Conservation (phyloP, 176 grass and related monocot species). For the Cocos nucifera region DNA sequence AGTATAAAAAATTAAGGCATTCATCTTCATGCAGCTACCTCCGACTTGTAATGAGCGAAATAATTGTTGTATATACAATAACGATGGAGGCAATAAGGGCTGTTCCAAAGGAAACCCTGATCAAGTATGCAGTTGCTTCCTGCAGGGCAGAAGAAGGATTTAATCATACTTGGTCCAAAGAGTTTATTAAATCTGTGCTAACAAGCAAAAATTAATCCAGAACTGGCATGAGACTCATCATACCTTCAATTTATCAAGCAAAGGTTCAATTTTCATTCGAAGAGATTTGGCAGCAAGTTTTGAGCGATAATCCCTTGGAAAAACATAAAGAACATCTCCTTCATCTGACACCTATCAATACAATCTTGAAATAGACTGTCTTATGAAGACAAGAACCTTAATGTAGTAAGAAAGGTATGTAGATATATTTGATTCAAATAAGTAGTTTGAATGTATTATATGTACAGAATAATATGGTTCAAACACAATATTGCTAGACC, state of each 20-base stretch:
- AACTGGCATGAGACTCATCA: not conserved
- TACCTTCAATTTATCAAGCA: slow-evolving; percentile 82
- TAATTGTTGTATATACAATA: slow-evolving; percentile 90
- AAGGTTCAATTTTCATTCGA: slow-evolving; percentile 69
- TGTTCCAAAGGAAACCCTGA: slow-evolving; percentile 87
- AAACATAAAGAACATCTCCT: slow-evolving; percentile 88
- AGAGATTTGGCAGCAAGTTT: slow-evolving; percentile 85
- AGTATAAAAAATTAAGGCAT: too few relatives aligned
- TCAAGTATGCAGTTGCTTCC: slow-evolving; percentile 65
- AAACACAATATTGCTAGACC: too few relatives aligned
- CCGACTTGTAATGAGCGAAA: slow-evolving; percentile 66
- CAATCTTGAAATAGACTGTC: slow-evolving; percentile 2
- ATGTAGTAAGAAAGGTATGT: too few relatives aligned
- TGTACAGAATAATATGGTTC: too few relatives aligned
- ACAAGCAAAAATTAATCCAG: not conserved
- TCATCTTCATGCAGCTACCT: slow-evolving; percentile 24
- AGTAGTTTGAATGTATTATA: too few relatives aligned
- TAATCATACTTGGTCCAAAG: too few relatives aligned
- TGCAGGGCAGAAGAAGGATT: slow-evolving; percentile 13
- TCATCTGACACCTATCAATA: slow-evolving; percentile 75
- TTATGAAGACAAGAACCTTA: not conserved
- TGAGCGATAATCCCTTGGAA: slow-evolving; percentile 75
- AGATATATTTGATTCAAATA: too few relatives aligned
- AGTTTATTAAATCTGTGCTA: not conserved
- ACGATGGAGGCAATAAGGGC: slow-evolving; percentile 91